These are phyloP conservation scores for Oidiodendron maius DNA, from an alignment of 495 filamentous ascomycete species.

Conservation along the genomic window DNA sequence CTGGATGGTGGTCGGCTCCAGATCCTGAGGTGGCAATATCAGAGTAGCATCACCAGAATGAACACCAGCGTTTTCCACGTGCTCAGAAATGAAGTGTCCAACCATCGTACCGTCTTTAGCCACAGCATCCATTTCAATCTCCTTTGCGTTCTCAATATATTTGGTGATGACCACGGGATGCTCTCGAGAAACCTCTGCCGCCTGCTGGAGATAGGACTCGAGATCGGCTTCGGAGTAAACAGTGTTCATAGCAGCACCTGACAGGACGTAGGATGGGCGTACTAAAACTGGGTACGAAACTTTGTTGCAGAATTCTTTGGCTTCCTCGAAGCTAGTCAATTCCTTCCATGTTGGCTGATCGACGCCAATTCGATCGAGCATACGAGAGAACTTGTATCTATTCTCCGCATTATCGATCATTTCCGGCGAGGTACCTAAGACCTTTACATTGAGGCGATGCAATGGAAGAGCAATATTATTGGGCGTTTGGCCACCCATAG, in stretches of 20 bases:
- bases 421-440: constrained; percentile 92
- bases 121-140: constrained; percentile 97
- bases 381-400: constrained; percentile 96
- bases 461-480: constrained; percentile 96
- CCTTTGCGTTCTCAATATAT: constrained; percentile 94
- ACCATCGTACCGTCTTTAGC: constrained; percentile 77
- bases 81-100: constrained; percentile 90
- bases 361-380: constrained; percentile 91
- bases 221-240: constrained; percentile 85
- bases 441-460: constrained; percentile 81
- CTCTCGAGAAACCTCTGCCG: constrained; percentile 86
- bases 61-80: constrained; percentile 93
- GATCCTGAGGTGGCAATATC: constrained; percentile 90
- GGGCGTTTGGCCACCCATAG: constrained; percentile 96
- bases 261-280: constrained; percentile 91
- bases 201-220: constrained; percentile 81
- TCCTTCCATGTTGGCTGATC: constrained; percentile 99
- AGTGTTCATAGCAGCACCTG: constrained; percentile 96
- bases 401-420: constrained; percentile 99
- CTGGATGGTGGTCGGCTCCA: constrained; percentile 80
- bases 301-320: constrained; percentile 72
- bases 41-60: constrained; percentile 95
- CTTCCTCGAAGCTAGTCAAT: constrained; percentile 82
- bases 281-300: constrained; percentile 93
- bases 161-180: constrained; percentile 98